These are phyloP conservation scores for Raphidocelis subcapitata DNA, from an alignment of 139 green algal species.

Conservation along the genomic window DNA sequence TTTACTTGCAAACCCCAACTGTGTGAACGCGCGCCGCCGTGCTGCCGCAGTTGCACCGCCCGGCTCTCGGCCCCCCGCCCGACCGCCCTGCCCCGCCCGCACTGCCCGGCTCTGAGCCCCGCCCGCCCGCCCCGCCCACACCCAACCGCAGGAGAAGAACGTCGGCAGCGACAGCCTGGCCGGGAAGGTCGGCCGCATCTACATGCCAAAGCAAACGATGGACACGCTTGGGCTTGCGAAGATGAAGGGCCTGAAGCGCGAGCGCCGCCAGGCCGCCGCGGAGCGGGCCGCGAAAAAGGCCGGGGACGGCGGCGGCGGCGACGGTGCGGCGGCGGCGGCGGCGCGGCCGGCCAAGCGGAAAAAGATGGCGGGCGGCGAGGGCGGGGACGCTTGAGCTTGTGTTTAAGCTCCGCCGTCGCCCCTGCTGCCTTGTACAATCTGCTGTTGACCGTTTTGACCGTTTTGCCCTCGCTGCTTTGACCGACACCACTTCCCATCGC, in stretches of 20 bases:
- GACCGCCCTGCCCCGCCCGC: no score
- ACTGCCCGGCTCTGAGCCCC: no score
- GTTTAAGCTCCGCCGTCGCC: background rate
- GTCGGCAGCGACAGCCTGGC: slow-evolving; percentile 68
- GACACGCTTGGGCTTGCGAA: slow-evolving; percentile 78
- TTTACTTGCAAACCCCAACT: no score
- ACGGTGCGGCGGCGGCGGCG: background rate
- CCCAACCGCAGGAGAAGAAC: slow-evolving; percentile 83
- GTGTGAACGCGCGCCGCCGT: no score
- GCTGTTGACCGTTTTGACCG: no score
- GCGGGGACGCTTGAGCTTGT: no score
- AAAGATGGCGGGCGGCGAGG: background rate
- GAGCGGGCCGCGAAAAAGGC: slow-evolving; percentile 28
- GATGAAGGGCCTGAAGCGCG: slow-evolving; percentile 82
- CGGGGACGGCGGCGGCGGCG: slow-evolving; percentile 1
- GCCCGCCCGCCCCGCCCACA: no score
- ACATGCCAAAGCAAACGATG: slow-evolving; percentile 89
- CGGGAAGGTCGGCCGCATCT: slow-evolving; percentile 90
- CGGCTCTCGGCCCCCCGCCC: no score
- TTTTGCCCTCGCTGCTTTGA: no score
- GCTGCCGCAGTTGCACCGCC: no score
- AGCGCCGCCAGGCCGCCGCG: slow-evolving; percentile 52
- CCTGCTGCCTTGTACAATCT: no score
- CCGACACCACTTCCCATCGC: no score
- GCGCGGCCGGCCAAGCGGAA: background rate